Conservation (phyloP, 2,329 filamentous ascomycete genomes). For the Hypoxylon rubiginosum region DNA sequence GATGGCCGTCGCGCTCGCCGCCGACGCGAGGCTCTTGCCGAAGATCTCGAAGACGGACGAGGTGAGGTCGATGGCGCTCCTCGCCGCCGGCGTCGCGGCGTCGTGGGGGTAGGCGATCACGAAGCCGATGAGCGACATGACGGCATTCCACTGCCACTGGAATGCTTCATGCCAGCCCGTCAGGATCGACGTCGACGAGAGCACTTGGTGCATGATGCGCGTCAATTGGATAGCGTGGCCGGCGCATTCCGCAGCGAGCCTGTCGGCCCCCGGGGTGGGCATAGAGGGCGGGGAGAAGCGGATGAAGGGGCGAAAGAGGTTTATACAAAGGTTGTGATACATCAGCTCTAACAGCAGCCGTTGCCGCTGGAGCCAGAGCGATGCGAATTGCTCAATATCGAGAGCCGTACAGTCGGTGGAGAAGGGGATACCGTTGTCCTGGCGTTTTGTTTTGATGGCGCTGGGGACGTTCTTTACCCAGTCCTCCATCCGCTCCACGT, state of each 20-base stretch:
- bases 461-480: constrained; percentile 29
- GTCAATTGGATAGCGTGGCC: constrained; percentile 28
- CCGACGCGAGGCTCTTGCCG: constrained; percentile 21
- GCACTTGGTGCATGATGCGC: constrained; percentile 32
- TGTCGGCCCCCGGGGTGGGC: constrained; percentile 23
- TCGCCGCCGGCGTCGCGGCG: constrained; percentile 10
- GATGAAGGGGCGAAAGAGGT: constrained; percentile 35
- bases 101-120: constrained; percentile 29
- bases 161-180: constrained; percentile 36
- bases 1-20: constrained; percentile 27
- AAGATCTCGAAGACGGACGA: constrained; percentile 30
- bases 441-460: constrained; percentile 26
- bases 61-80: constrained; percentile 22
- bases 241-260: constrained; percentile 22
- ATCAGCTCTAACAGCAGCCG: constrained; percentile 34
- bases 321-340: constrained; percentile 38
- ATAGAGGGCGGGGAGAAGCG: constrained; percentile 18
- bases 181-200: constrained; percentile 32
- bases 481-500: constrained; percentile 30
- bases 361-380: constrained; percentile 35
- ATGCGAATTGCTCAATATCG: constrained; percentile 32
- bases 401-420: constrained; percentile 30
- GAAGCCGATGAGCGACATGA: constrained; percentile 36
- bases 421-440: constrained; percentile 16
- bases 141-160: constrained; percentile 38